Evolutionary conservation across 2,329 filamentous ascomycete species (phyloP).

Genomic region (Diaporthe eres): DNA sequence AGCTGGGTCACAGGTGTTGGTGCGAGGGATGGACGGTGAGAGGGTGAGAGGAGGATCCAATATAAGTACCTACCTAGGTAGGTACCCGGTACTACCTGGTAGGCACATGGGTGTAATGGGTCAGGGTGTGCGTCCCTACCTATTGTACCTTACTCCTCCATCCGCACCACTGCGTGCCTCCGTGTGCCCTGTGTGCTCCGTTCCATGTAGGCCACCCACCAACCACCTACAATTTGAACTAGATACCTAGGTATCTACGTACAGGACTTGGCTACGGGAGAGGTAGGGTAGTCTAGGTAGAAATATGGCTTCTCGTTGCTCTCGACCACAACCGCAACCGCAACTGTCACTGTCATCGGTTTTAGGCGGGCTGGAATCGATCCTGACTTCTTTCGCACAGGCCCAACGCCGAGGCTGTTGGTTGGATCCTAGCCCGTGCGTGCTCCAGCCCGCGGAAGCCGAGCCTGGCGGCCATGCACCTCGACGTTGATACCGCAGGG

Average conservation of each 20-base stretch:
- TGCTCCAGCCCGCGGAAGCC: slow-evolving; percentile 2
- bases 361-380: not conserved
- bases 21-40: not conserved
- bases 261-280: no score
- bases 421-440: not conserved
- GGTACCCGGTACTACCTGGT: not conserved
- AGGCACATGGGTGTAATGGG: not conserved
- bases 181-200: not conserved
- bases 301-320: not conserved
- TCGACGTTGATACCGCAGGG: not conserved
- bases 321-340: not conserved
- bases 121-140: not conserved
- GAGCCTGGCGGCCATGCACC: not conserved
- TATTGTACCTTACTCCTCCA: no score
- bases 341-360: not conserved
- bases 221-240: no score
- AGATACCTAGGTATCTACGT: no score
- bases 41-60: no score
- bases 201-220: no score
- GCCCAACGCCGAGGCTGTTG: not conserved
- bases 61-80: not conserved
- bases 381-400: not conserved
- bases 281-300: not conserved
- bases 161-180: no score
- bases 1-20: not conserved